Conservation (phyloP, 1,284 basidiomycete species). For the Austropuccinia psidii region DNA sequence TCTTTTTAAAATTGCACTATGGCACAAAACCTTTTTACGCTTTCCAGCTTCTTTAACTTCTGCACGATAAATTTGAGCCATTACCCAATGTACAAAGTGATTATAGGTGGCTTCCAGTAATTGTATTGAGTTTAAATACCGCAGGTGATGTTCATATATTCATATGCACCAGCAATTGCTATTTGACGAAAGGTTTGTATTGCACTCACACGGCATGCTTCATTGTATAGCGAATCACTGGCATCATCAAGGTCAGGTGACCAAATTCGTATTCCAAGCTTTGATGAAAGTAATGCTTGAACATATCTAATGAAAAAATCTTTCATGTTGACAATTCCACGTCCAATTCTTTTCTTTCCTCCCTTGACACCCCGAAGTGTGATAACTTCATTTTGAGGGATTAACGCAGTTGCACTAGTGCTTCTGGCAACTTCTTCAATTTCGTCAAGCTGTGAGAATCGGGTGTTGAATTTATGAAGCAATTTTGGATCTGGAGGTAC, state of each 20-base stretch:
- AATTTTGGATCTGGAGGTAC: neutral
- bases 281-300: neutral
- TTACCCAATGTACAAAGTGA: neutral
- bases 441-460: too few relatives aligned
- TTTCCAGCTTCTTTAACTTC: neutral
- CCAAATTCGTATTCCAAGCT: conserved; percentile 1
- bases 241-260: neutral
- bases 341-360: neutral
- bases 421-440: neutral
- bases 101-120: neutral
- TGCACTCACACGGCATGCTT: neutral
- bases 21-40: too few relatives aligned
- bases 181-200: neutral
- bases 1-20: too few relatives aligned
- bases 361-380: neutral
- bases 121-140: neutral
- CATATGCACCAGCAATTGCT: neutral
- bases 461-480: too few relatives aligned
- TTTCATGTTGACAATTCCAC: neutral
- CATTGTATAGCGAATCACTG: neutral
- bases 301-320: neutral
- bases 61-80: neutral
- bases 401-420: too few relatives aligned
- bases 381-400: neutral
- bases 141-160: neutral